Evolutionary conservation across 176 grass and related monocot species (phyloP).

Genomic region (Zea luxurians): DNA sequence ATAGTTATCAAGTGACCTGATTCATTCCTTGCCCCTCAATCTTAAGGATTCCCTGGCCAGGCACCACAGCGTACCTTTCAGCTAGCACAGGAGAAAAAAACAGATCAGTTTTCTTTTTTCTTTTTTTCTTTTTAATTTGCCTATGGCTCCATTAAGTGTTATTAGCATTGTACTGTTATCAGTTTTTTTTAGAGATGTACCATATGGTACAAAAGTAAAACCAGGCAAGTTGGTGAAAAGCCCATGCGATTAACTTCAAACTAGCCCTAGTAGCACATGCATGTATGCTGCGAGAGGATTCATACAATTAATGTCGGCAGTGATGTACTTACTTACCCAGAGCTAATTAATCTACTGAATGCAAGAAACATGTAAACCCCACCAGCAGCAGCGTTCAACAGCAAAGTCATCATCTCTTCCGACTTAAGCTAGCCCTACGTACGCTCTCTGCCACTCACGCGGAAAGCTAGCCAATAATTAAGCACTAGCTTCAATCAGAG

Average conservation of each 20-base stretch:
- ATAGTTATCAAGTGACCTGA: background rate
- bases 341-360: background rate
- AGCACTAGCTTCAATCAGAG: background rate
- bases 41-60: background rate
- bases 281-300: background rate
- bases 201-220: background rate
- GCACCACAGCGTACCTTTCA: background rate
- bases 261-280: background rate
- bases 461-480: conserved; percentile 23
- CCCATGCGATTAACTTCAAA: background rate
- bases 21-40: too few species aligned
- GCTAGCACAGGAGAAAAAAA: background rate
- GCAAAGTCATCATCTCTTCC: conserved; percentile 31
- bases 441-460: conserved; percentile 13
- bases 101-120: background rate
- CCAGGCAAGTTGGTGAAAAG: background rate
- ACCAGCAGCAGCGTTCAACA: conserved; percentile 26
- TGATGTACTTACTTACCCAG: background rate
- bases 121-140: too few species aligned
- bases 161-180: background rate
- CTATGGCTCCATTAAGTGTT: background rate
- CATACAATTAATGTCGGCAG: background rate
- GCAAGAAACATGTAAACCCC: background rate
- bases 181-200: background rate
- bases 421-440: background rate